Percentiles rank a stretch among this genome's conserved stretches.
Conservation (phyloP, 345 rosid genomes). For the Corchorus olitorius region DNA sequence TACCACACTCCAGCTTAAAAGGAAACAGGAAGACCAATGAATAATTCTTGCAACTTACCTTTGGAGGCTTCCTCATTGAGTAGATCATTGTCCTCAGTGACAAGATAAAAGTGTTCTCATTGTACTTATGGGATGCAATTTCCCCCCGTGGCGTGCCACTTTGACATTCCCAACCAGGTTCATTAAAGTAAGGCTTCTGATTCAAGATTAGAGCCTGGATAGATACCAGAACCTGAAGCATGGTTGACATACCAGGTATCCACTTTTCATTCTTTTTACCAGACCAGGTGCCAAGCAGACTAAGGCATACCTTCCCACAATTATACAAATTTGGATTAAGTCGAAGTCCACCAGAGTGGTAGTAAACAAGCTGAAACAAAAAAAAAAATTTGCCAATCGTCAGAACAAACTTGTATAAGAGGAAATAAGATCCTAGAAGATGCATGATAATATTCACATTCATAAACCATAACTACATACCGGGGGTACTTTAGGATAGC, state of each 20-base stretch:
- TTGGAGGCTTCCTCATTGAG: slow-evolving; percentile 76
- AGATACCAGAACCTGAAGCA: slow-evolving; percentile 90
- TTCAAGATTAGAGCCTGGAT: slow-evolving; percentile 92
- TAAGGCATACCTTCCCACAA: slow-evolving; percentile 86
- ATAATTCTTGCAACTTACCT: slow-evolving; percentile 43
- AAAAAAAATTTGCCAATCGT: slow-evolving; percentile 17
- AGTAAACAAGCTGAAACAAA: slow-evolving; percentile 60
- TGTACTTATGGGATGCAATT: slow-evolving; percentile 49
- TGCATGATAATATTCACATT: not conserved
- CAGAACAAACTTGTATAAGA: slow-evolving; percentile 21
- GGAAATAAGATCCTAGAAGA: slow-evolving; percentile 1
- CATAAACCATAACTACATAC: slow-evolving; percentile 41
- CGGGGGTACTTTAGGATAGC: slow-evolving; percentile 78
- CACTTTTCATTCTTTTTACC: slow-evolving; percentile 79
- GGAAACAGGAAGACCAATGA: not conserved
- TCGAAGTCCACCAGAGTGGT: slow-evolving; percentile 82
- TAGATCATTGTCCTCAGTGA: slow-evolving; percentile 76
- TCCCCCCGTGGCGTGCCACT: slow-evolving; percentile 60
- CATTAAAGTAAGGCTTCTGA: slow-evolving; percentile 81
- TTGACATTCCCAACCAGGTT: slow-evolving; percentile 63
- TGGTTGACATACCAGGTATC: slow-evolving; percentile 75
- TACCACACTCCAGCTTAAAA: not conserved
- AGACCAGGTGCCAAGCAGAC: slow-evolving; percentile 93
- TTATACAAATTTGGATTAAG: slow-evolving; percentile 82
- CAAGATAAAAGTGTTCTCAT: slow-evolving; percentile 60